Evolutionary conservation across 176 grass and related monocot species (phyloP), one percentile per base, ranked within the genome.

Genomic region (Raddia guianensis): DNA sequence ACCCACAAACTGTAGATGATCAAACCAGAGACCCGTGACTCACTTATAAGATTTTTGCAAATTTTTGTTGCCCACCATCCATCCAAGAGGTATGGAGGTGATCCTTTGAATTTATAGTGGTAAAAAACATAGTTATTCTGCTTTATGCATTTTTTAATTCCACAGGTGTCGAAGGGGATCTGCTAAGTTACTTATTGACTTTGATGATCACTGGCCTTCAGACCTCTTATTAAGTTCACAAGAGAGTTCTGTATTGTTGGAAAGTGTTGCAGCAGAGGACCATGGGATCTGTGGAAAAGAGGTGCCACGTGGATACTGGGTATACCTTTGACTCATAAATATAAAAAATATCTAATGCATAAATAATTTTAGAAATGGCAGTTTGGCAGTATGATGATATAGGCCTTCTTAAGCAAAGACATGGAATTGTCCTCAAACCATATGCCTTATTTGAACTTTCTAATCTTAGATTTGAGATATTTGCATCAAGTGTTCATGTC

Each of bases 11-110:
- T 93, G 50, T 79, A 99, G 96, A 99, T 91, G 96, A 88, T 99
- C 59, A 93, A 91, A 84, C 55, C 81, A 82, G 89, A 93, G 66
- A 95, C 86, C 57, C 96, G 86, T 56, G 83, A 87, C 59, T 59
- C 92, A 20, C 92, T 99, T 51, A 60, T 99, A 82, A 95, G 86
- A 76, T 95, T 99, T 83, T 86, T 93, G 63, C 96, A 99, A 87
- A 94, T 95, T 95, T 91, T 93, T 75, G 92, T 89, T 66, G 76
- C 86, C 74, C 96, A 93, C 86, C 96, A 99, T 93, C 96, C 96
- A 70, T 99, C 96, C 61, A 99, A 91, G 91, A 95, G 88, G 96
- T 99, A 86, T 49, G 55, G 18, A 32, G 6, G n/a, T 88, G 56
- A 13, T 63, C 12, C 55, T 70, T 77, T 73, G 42, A 77, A 63